These are phyloP conservation scores for Salix udensis DNA, from an alignment of 345 rosid genomes.

Conservation along the genomic window DNA sequence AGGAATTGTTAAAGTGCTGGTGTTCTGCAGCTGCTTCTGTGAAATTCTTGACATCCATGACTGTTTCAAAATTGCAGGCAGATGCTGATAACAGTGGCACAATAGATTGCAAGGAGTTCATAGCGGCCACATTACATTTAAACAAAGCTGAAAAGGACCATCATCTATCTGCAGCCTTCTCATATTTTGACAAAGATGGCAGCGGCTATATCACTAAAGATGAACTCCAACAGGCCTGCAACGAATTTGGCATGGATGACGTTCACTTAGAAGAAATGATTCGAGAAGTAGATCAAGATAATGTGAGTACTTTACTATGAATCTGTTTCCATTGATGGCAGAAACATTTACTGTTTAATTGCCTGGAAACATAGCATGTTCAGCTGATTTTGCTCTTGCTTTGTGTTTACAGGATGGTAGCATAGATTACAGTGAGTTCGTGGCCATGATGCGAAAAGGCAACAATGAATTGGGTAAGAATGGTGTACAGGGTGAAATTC, in stretches of 20 bases:
- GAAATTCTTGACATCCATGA: background rate
- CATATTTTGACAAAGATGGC: slow-evolving; percentile 65
- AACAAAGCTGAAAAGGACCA: slow-evolving; percentile 57
- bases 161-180: slow-evolving; percentile 56
- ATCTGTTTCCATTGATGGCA: background rate
- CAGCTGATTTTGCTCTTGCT: background rate
- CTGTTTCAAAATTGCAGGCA: slow-evolving; percentile 42
- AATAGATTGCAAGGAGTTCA: slow-evolving; percentile 71
- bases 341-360: background rate
- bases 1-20: background rate
- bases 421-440: slow-evolving; percentile 65
- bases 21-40: background rate
- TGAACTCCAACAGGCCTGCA: slow-evolving; percentile 67
- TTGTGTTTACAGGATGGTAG: slow-evolving; percentile 50
- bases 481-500: slow-evolving; percentile 17
- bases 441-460: slow-evolving; percentile 65
- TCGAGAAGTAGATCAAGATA: slow-evolving; percentile 61
- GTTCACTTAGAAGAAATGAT: slow-evolving; percentile 51
- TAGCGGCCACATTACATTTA: slow-evolving; percentile 62
- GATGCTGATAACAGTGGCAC: slow-evolving; percentile 67
- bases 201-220: slow-evolving; percentile 68
- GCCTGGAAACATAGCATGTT: background rate
- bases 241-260: slow-evolving; percentile 55
- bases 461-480: slow-evolving; percentile 31
- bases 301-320: slow-evolving; percentile 44